phyloP scores from a whole-genome alignment of 2,329 filamentous ascomycete genomes.

The Chrysoporthe cubensis region DNA sequence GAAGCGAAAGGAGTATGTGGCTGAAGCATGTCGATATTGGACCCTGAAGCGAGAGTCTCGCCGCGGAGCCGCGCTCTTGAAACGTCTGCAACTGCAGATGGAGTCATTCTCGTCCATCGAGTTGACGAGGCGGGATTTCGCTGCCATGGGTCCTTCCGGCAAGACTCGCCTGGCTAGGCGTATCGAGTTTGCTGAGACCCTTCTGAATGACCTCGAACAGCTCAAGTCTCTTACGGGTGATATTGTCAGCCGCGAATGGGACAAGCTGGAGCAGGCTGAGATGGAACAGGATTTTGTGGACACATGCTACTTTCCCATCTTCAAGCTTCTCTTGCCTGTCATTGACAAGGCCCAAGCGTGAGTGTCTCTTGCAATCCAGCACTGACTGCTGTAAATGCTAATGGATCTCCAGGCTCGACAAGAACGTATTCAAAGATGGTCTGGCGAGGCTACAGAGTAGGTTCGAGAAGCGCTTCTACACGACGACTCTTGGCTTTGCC shows the following conservation, averaged over 20 bases:
- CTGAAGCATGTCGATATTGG: constrained; percentile 96
- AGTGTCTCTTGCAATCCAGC: constrained; percentile 46
- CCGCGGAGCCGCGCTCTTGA: constrained; percentile 86
- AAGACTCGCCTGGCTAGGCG: constrained; percentile 76
- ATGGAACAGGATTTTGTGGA: constrained; percentile 81
- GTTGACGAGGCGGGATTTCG: constrained; percentile 91
- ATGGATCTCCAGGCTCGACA: constrained; percentile 62
- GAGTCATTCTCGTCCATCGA: constrained; percentile 98
- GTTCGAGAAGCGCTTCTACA: constrained; percentile 61
- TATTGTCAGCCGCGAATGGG: constrained; percentile 74
- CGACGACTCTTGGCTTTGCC: constrained; percentile 60
- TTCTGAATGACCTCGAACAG: constrained; percentile 77
- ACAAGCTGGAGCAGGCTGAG: constrained; percentile 77
- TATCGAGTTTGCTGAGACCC: constrained; percentile 82
- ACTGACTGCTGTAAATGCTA: constrained; percentile 39
- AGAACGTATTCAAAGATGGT: constrained; percentile 59
- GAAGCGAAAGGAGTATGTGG: constrained; percentile 89
- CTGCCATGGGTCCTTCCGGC: constrained; percentile 88
- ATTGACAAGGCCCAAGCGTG: constrained; percentile 81
- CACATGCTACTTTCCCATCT: constrained; percentile 88
- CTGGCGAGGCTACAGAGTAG: constrained; percentile 54
- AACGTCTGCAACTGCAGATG: constrained; percentile 90
- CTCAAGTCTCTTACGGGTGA: constrained; percentile 72
- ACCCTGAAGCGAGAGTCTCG: constrained; percentile 93
- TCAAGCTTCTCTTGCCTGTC: constrained; percentile 74